Conservation (phyloP, 257 asterid genomes). For the Przewalskia tangutica region DNA sequence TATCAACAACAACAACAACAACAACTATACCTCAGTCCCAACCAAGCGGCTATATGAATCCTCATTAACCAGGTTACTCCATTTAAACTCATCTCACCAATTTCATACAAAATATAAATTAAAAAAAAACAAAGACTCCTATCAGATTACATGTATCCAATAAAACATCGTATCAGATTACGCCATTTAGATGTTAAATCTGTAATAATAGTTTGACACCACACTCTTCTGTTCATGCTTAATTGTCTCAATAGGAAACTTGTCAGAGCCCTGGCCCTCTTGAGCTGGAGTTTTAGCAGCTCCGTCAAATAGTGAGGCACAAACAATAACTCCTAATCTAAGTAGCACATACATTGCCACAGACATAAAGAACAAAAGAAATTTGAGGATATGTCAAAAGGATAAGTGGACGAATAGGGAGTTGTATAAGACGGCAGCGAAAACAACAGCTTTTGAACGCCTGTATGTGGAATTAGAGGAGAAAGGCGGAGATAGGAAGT, state of each 20-base stretch:
- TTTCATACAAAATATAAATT: too few species aligned
- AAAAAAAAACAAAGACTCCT: not conserved
- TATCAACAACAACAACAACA: not conserved
- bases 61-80: not conserved
- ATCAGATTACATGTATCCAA: not conserved
- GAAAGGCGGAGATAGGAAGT: too few species aligned
- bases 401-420: too few species aligned
- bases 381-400: not conserved
- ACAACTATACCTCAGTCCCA: not conserved
- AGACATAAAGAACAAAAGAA: not conserved
- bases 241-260: not conserved
- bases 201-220: not conserved
- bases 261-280: not conserved
- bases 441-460: too few species aligned
- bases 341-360: not conserved
- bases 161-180: not conserved
- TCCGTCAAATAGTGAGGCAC: not conserved
- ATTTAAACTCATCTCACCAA: not conserved
- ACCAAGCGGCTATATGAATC: not conserved
- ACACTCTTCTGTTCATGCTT: not conserved
- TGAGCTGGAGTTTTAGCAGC: not conserved
- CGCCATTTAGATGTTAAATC: not conserved
- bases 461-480: too few species aligned
- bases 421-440: too few species aligned
- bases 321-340: not conserved